Conservation (phyloP, 2,329 filamentous ascomycete species). For the Akanthomyces uredinophilus region DNA sequence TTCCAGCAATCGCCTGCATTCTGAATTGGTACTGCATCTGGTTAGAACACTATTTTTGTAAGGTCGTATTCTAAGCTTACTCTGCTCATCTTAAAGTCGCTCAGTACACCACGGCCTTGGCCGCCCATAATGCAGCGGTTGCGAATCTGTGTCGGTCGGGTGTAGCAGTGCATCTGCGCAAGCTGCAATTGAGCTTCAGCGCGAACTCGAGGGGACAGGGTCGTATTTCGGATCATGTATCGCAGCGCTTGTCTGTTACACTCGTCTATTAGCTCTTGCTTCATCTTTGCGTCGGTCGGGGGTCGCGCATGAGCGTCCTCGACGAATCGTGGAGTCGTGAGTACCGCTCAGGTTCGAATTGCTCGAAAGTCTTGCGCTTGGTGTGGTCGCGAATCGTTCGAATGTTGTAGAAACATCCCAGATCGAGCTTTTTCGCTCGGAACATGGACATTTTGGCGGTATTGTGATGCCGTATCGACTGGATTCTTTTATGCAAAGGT, state of each 20-base stretch:
- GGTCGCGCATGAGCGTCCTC: background rate
- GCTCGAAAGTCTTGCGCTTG: slow-evolving; percentile 88
- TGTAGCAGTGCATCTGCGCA: slow-evolving; percentile 94
- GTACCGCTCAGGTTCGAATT: slow-evolving; percentile 84
- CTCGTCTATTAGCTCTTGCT: background rate
- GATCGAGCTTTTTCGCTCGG: slow-evolving; percentile 81
- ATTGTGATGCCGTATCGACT: background rate
- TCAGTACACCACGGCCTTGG: slow-evolving; percentile 83
- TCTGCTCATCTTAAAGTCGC: slow-evolving; percentile 86
- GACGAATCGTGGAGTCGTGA: slow-evolving; percentile 14
- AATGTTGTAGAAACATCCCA: slow-evolving; percentile 82
- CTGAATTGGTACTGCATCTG: slow-evolving; percentile 80
- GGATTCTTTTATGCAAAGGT: background rate
- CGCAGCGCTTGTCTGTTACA: slow-evolving; percentile 74
- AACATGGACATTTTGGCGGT: slow-evolving; percentile 70
- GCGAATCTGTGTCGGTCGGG: slow-evolving; percentile 84
- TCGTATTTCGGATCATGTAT: slow-evolving; percentile 91
- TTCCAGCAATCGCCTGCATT: slow-evolving; percentile 77
- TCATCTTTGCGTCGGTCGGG: background rate
- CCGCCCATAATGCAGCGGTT: slow-evolving; percentile 91
- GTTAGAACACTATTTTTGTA: slow-evolving; percentile 20
- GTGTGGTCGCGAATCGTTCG: slow-evolving; percentile 89
- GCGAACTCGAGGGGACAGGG: slow-evolving; percentile 72
- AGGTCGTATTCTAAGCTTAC: slow-evolving; percentile 48
- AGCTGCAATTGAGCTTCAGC: slow-evolving; percentile 91